Evolutionary conservation across 139 green algal genomes (phyloP).

Genomic region (Zygnema cylindricum): DNA sequence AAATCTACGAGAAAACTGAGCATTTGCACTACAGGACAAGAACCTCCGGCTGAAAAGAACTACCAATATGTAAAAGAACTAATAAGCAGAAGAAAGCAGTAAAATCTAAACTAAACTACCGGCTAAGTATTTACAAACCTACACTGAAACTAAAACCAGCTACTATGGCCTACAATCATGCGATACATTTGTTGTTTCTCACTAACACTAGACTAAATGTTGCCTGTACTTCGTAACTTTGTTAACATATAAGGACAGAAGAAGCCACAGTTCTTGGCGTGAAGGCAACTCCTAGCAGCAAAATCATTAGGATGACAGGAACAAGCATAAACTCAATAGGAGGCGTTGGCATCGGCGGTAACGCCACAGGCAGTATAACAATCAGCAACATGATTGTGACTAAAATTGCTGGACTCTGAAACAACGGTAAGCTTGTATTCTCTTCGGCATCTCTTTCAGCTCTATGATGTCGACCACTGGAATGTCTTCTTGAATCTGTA

Average conservation of each 20-base stretch:
- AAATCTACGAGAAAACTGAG: not conserved
- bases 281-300: not conserved
- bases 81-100: not conserved
- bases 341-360: not conserved
- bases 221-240: not conserved
- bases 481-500: too few relatives aligned
- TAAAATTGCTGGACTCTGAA: too few relatives aligned
- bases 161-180: not conserved
- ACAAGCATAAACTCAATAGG: constrained; percentile 12
- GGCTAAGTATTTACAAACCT: not conserved
- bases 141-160: not conserved
- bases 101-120: not conserved
- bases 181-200: not conserved
- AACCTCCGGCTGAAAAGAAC: too few relatives aligned
- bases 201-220: not conserved
- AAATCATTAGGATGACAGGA: not conserved
- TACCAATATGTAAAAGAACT: not conserved
- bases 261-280: not conserved
- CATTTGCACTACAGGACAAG: too few relatives aligned
- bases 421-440: too few relatives aligned
- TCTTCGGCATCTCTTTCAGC: too few relatives aligned
- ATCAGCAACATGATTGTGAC: not conserved
- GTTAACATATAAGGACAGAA: not conserved
- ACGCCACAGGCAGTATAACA: not conserved
- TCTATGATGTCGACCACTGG: too few relatives aligned